A percentile compares a stretch with the other conserved stretches of the same genome.
These are phyloP conservation scores for Irineochytrium annulatum DNA, from an alignment of 192 early-diverging fungal species.

Conservation along the genomic window DNA sequence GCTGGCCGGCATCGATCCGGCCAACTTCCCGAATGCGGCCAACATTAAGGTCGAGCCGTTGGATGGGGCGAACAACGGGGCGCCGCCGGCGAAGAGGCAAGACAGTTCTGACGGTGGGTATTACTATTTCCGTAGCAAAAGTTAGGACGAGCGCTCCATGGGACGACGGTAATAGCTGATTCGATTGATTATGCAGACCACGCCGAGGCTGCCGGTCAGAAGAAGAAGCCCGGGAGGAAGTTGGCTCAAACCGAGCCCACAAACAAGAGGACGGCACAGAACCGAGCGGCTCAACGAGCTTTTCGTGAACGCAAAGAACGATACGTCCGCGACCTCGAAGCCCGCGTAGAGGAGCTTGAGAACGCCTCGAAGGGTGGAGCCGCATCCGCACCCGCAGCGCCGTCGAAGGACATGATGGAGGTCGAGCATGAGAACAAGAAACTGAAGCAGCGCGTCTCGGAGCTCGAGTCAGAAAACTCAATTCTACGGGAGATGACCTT, in stretches of 20 bases:
- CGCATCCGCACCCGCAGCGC: background rate
- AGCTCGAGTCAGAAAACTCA: conserved; percentile 6
- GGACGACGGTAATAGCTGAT: too few species aligned
- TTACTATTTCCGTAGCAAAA: too few species aligned
- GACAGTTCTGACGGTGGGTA: too few species aligned
- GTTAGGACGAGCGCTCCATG: too few species aligned
- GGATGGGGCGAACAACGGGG: too few species aligned
- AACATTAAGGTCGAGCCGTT: too few species aligned
- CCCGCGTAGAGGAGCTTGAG: conserved; percentile 4
- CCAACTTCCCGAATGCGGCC: too few species aligned
- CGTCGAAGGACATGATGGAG: background rate
- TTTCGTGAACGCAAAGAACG: conserved; percentile 44
- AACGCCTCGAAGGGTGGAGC: background rate
- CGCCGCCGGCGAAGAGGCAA: too few species aligned
- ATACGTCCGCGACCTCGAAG: conserved; percentile 26
- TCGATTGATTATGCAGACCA: too few species aligned
- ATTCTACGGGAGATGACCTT: conserved; percentile 10
- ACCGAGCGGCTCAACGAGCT: conserved; percentile 41
- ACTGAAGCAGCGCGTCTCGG: conserved; percentile 6
- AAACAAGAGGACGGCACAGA: conserved; percentile 42
- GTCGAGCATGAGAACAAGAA: background rate
- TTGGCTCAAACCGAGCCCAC: conserved; percentile 36
- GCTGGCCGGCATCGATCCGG: too few species aligned
- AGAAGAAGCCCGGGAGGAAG: conserved; percentile 20
- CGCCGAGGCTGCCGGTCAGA: background rate